phyloP scores from a whole-genome alignment of 306 rosid species.

The Acacia confusa region DNA sequence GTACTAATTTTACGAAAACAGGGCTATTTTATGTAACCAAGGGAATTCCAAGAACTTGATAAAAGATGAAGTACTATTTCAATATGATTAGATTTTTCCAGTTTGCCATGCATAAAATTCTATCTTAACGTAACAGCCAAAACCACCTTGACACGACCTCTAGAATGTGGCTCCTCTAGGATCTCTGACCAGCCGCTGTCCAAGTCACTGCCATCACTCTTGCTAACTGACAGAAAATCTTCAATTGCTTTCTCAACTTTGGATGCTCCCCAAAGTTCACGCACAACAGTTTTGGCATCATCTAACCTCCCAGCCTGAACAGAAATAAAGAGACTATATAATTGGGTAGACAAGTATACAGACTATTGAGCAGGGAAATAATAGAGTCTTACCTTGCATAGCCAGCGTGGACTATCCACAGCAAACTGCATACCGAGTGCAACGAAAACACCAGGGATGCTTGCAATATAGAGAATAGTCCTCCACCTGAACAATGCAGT shows the following conservation, averaged over 20 bases:
- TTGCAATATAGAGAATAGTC: slow-evolving; percentile 78
- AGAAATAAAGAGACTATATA: slow-evolving; percentile 28
- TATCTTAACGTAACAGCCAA: slow-evolving; percentile 33
- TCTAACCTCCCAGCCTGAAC: slow-evolving; percentile 67
- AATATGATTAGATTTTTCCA: slow-evolving; percentile 17
- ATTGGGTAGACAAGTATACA: slow-evolving; percentile 18
- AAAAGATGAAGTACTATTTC: neutral
- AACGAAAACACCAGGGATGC: slow-evolving; percentile 70
- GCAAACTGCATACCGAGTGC: slow-evolving; percentile 87
- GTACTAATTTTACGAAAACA: slow-evolving; percentile 12
- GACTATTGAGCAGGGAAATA: slow-evolving; percentile 5
- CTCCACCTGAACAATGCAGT: slow-evolving; percentile 77
- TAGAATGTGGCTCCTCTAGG: slow-evolving; percentile 75
- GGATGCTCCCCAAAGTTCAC: slow-evolving; percentile 82
- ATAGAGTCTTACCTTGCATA: slow-evolving; percentile 67
- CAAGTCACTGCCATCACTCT: slow-evolving; percentile 74
- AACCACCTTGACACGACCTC: slow-evolving; percentile 85
- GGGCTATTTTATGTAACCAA: slow-evolving; percentile 7
- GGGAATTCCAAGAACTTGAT: neutral
- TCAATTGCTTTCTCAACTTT: slow-evolving; percentile 72
- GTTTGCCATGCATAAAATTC: slow-evolving; percentile 15
- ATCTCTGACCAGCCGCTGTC: slow-evolving; percentile 77
- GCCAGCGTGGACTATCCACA: slow-evolving; percentile 95
- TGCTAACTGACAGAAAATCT: slow-evolving; percentile 73
- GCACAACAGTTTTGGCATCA: slow-evolving; percentile 62